Evolutionary conservation across 225 moss, liverwort and hornwort genomes (phyloP), one percentile per base, ranked within the genome.

Genomic region (Physcomitrellopsis africana): DNA sequence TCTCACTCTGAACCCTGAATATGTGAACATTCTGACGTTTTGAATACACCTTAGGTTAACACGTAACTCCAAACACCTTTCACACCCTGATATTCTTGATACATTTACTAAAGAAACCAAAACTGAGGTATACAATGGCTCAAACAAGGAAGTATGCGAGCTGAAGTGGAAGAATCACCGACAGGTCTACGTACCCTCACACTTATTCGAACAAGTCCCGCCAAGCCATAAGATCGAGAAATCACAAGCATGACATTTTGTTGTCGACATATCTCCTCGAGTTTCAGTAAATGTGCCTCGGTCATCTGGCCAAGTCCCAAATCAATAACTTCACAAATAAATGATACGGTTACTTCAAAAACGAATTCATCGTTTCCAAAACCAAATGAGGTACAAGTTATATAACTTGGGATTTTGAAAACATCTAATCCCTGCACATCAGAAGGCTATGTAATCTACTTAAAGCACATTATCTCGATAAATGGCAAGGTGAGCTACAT

Each of bases 241-340:
- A 93, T 86, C 61, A 99, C 83, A 49, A 99, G 86, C 84, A 88
- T 84, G 80, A 95, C 99, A 66, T 92, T 83, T 69, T 89, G 90
- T 82, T 88, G 92, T 77, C 99, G 89, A 89, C 99, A 99, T 74
- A 95, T 91, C 64, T 85, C 87, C 81, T 99, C 99, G 89, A 99
- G 79, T 81, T 95, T 93, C 75, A 92, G 83, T 76, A 99, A 84
- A 79, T 89, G 77, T 69, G 84, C 90, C 82, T 95, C 95, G 12
- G 90, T 89, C 92, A 99, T 90, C 99, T 99, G 45, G 17, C 17
- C 63, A 76, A 73, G 19, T 70, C 10, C 63, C 80, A 75, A 72
- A 49, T n/a, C 46, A 63, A 16, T 17, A 23, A 76, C 56, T 59
- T 65, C 45, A 18, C 22, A 67, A 24, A 29, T 47, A 22, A 56